Evolutionary conservation across 352 stramenopile genomes (phyloP), one percentile per base, ranked within the genome.

Genomic region (Pythium diclinum): DNA sequence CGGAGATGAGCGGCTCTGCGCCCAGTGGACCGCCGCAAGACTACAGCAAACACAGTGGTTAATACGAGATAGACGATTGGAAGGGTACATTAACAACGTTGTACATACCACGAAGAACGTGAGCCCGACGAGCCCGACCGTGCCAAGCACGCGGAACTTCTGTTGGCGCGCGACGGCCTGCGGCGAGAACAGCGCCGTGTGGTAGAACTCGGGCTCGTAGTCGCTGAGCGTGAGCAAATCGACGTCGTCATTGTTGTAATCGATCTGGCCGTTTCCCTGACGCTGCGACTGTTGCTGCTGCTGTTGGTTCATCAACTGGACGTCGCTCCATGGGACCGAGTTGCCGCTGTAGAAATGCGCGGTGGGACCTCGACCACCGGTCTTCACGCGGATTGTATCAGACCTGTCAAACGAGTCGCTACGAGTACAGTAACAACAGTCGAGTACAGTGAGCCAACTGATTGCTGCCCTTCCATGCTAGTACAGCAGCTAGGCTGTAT

Each of bases 21-120:
- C 69, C 72, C 19, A 74, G 60, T 0, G 72, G 63, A 23, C 72
- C 66, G 40, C 69, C 65, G 54, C 69, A 76, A 33, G 56, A 59
- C 62, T 69, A 59, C 3, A 57, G n/a, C n/a, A n/a, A n/a, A n/a
- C n/a, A n/a, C n/a, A n/a, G n/a, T n/a, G n/a, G n/a, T 16, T 44
- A 5, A 2, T 11, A 7, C 6, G 44, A 21, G 13, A 16, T 19
- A 36, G n/a, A 58, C 42, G 3, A 32, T 36, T 38, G 34, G 16
- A 52, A 30, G 3, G 46, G 28, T 44, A 46, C 6, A 8, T n/a
- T 17, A 6, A 54, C n/a, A n/a, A n/a, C n/a, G n/a, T n/a, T n/a
- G n/a, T n/a, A 60, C 62, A 33, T 32, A 70, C 64, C 44, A 66
- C 64, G 48, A 78, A 64, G 32, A 65, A 78, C 11, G 65, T 54